phyloP scores from a whole-genome alignment of 352 stramenopile genomes.

The Pythium rishiriense region DNA sequence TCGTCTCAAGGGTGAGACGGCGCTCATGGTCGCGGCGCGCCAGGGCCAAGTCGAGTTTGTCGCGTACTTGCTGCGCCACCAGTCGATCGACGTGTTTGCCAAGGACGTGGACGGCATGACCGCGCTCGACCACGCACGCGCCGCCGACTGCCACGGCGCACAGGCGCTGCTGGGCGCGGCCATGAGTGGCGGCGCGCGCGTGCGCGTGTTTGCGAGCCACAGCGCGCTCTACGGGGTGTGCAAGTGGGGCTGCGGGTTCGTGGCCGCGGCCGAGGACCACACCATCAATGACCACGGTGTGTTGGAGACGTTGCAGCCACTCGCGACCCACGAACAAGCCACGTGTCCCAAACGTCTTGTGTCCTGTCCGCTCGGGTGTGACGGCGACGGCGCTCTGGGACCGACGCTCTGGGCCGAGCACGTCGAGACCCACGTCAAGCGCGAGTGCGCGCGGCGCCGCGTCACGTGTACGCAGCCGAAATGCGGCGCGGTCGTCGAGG shows the following conservation, averaged over 20 bases:
- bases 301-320: slow-evolving; percentile 36
- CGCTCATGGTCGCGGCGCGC: slow-evolving; percentile 59
- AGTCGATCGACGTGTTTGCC: slow-evolving; percentile 37
- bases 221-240: slow-evolving; percentile 56
- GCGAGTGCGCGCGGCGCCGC: slow-evolving; percentile 40
- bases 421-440: slow-evolving; percentile 35
- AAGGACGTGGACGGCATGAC: slow-evolving; percentile 37
- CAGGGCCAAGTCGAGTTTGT: slow-evolving; percentile 54
- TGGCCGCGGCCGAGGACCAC: slow-evolving; percentile 37
- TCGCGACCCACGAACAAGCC: slow-evolving; percentile 45
- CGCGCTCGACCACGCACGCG: slow-evolving; percentile 46
- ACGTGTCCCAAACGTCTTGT: slow-evolving; percentile 57
- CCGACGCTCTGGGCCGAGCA: slow-evolving; percentile 51
- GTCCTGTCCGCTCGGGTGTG: slow-evolving; percentile 38
- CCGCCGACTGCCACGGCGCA: slow-evolving; percentile 31
- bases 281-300: slow-evolving; percentile 22
- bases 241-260: slow-evolving; percentile 68
- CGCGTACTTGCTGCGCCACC: slow-evolving; percentile 48
- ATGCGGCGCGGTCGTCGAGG: slow-evolving; percentile 34
- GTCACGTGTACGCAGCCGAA: slow-evolving; percentile 54
- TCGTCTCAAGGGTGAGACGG: slow-evolving; percentile 35
- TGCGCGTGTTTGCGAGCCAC: slow-evolving; percentile 33
- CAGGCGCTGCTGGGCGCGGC: slow-evolving; percentile 43
- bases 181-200: slow-evolving; percentile 42
- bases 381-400: slow-evolving; percentile 39